Evolutionary conservation across 148 eudicot species (phyloP), one percentile per base, ranked within the genome.

Genomic region (Persicaria tinctoria): DNA sequence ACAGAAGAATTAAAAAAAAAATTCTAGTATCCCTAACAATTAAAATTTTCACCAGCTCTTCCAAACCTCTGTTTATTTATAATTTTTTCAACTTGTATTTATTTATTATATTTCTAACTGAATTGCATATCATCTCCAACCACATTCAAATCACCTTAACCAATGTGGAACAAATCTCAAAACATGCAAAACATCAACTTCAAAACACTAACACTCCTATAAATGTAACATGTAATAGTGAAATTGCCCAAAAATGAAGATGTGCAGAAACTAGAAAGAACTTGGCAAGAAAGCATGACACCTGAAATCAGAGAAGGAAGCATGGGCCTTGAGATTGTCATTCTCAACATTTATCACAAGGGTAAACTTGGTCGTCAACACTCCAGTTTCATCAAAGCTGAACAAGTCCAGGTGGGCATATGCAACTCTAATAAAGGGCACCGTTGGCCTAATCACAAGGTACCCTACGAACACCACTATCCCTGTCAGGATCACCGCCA

Each of bases 381-480:
- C 27, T 9, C 93, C 89, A 0, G 84, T 76, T 66, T 81, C 88
- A 46, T 78, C 80, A 41, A 80, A 86, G 20, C 79, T 79, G 12
- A 89, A 80, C 6, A 8, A 8, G 73, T 93, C 87, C 1, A 93
- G 86, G 8, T 85, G 86, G 0, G 96, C 89, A 3, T 85, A 74
- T 0, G 82, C 71, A 27, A 93, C 84, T 4, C 80, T 81, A 14
- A 93, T 83, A 18, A 54, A 79, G 0, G 98, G 98, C 0, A 89
- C 80, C 51, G 75, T 87, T 0, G 96, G 98, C 12, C 55, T 79
- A 12, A 86, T 77, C 0, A 76, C 82, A 0, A 87, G 49, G 81
- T 90, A 90, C 1, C 96, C 91, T 2, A 89, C 70, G 49, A 93
- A 89, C 6, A 91, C 80, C 1, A 80, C 75, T 1, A 90, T 60